Evolutionary conservation across 148 eudicot species (phyloP), one percentile per base, ranked within the genome.

Genomic region (Silene conica): DNA sequence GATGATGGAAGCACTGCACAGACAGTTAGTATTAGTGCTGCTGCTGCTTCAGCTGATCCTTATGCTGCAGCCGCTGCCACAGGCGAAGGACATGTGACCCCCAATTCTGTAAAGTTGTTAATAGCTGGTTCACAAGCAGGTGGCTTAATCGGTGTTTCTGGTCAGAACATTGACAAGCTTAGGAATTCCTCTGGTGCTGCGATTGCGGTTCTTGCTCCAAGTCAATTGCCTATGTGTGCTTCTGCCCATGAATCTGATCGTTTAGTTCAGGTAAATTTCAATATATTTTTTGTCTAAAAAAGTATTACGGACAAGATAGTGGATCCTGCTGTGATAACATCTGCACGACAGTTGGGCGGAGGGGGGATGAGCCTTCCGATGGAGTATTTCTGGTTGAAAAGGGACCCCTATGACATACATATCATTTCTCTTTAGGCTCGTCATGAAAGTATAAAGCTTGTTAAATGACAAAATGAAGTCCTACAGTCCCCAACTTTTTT

Each of bases 51-150:
- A 43, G 19, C 68, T 77, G 80, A 63, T 73, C 64, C 81, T 20
- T 74, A 72, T 80, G 75, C 43, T 65, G 71, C 75, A 22, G 73
- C 67, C 61, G 71, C 68, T 59, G 76, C 76, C 77, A n/a, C n/a
- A n/a, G n/a, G n/a, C n/a, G 80, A 79, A 58, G 97, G 76, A 38
- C 96, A 89, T 79, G 85, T 86, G 72, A 82, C 84, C 62, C 80
- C 89, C 54, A 93, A 89, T 82, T 78, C 96, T 63, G 75, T 93
- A 63, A 87, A 88, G 82, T 87, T 93, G 58, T 79, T 93, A 73
- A 89, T 93, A 76, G 92, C 98, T 81, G 98, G 92, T 84, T 87
- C 91, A 71, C 96, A 93, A 82, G 96, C 96, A n/a, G 98, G 98
- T 83, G 80, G 89, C 67, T 82, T 93, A 83, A 91, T 93, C 72